phyloP scores from a whole-genome alignment of 2,329 filamentous ascomycete genomes.

The Cercospora berteroae region DNA sequence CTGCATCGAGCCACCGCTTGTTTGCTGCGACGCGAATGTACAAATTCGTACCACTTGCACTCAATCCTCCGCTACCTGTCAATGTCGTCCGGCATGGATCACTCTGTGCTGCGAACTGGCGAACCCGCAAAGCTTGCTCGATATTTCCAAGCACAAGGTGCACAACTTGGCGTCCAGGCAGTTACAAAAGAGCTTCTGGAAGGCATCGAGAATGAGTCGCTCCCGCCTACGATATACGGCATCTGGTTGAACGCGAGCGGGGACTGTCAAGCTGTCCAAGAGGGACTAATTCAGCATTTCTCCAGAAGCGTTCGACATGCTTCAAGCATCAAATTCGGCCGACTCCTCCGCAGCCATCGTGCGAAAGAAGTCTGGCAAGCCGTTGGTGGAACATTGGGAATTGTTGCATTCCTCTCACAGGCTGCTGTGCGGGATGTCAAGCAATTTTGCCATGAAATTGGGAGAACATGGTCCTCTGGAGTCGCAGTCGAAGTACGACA shows the following conservation, averaged over 20 bases:
- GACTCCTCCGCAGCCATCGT: constrained; percentile 16
- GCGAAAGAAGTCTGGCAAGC: constrained; percentile 21
- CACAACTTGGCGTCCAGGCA: not conserved
- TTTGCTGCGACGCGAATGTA: not conserved
- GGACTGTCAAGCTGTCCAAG: constrained; percentile 18
- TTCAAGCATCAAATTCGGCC: constrained; percentile 20
- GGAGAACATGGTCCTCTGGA: constrained; percentile 11
- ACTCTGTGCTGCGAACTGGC: constrained; percentile 8
- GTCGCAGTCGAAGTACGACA: constrained; percentile 10
- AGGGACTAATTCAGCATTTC: constrained; percentile 17
- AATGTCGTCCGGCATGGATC: constrained; percentile 9
- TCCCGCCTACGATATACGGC: constrained; percentile 24
- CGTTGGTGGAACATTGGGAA: constrained; percentile 22
- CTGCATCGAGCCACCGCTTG: not conserved
- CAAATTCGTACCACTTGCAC: not conserved
- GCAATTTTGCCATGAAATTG: constrained; percentile 19
- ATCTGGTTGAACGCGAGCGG: constrained; percentile 24
- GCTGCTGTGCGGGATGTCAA: constrained; percentile 27
- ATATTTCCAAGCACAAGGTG: constrained; percentile 9
- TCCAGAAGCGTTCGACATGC: constrained; percentile 16
- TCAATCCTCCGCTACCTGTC: not conserved
- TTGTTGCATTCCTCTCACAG: constrained; percentile 21
- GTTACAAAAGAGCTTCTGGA: constrained; percentile 23
- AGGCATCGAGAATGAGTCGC: constrained; percentile 15
- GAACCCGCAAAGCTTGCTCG: constrained; percentile 12